Evolutionary conservation across 1,284 basidiomycete genomes (phyloP).

Genomic region (Sporisorium reilianum): DNA sequence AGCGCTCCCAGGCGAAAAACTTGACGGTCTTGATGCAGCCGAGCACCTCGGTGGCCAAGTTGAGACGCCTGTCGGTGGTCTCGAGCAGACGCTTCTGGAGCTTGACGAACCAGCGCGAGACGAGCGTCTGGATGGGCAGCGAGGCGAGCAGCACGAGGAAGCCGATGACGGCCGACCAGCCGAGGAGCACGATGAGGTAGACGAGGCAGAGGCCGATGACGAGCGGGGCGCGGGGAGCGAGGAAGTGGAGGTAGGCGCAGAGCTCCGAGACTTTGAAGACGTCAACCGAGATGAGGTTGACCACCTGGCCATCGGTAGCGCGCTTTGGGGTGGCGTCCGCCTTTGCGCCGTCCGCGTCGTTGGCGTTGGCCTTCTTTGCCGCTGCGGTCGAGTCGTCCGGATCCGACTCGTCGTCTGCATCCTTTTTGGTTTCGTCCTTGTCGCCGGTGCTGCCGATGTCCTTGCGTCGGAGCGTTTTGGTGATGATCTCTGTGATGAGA

Average conservation of each 20-base stretch:
- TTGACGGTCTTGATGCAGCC: constrained; percentile 74
- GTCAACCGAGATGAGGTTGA: constrained; percentile 74
- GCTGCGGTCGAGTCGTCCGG: constrained; percentile 32
- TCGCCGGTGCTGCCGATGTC: constrained; percentile 66
- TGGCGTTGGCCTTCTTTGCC: constrained; percentile 25
- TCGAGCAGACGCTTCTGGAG: constrained; percentile 71
- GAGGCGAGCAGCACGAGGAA: constrained; percentile 64
- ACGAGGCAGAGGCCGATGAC: constrained; percentile 71
- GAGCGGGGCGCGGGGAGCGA: constrained; percentile 71
- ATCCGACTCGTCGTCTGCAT: constrained; percentile 16
- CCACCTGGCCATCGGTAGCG: constrained; percentile 73
- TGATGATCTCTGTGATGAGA: constrained; percentile 73
- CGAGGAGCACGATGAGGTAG: constrained; percentile 72
- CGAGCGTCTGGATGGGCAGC: constrained; percentile 64
- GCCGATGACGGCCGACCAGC: constrained; percentile 72
- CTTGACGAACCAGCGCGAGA: constrained; percentile 71
- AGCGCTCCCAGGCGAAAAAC: constrained; percentile 74
- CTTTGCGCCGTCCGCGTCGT: constrained; percentile 19
- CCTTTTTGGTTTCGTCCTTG: constrained; percentile 38
- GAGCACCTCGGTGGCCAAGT: constrained; percentile 73
- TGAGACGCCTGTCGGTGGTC: constrained; percentile 73
- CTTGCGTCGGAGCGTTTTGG: constrained; percentile 73
- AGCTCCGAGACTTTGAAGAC: constrained; percentile 70
- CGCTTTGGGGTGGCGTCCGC: constrained; percentile 38
- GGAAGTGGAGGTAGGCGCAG: constrained; percentile 69